Percentiles rank a stretch among this genome's conserved stretches.
Evolutionary conservation across 1,284 basidiomycete genomes (phyloP).

Genomic region (Leccinum subrobustum): DNA sequence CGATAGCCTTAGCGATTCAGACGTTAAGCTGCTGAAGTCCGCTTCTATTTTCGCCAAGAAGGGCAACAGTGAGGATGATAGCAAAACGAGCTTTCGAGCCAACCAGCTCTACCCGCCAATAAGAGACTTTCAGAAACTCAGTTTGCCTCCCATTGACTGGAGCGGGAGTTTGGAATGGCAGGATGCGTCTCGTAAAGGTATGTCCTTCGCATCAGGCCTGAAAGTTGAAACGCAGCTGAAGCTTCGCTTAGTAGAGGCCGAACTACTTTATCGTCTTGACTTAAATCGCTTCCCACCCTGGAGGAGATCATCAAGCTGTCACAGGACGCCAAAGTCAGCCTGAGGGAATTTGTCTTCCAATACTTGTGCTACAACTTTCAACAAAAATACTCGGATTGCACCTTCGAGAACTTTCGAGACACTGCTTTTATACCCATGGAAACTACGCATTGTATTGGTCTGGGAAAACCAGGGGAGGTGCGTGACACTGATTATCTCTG

Average conservation of each 20-base stretch:
- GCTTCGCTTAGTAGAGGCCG: not conserved
- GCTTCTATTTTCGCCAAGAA: constrained; percentile 69
- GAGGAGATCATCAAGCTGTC: constrained; percentile 60
- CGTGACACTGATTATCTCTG: not conserved
- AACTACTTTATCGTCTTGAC: constrained; percentile 72
- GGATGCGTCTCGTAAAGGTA: constrained; percentile 18
- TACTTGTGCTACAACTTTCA: constrained; percentile 73
- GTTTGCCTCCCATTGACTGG: constrained; percentile 82
- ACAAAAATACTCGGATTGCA: constrained; percentile 60
- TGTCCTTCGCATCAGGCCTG: not conserved
- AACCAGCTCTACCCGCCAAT: constrained; percentile 81
- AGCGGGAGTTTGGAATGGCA: constrained; percentile 67
- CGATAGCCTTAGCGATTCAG: constrained; percentile 27
- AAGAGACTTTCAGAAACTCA: constrained; percentile 67
- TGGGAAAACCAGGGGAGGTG: constrained; percentile 70
- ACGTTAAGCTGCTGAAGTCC: constrained; percentile 43
- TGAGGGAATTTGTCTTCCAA: constrained; percentile 54
- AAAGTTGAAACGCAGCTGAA: constrained; percentile 5
- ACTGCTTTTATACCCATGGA: constrained; percentile 79
- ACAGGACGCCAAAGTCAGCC: constrained; percentile 37
- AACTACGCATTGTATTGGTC: constrained; percentile 38
- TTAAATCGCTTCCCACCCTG: constrained; percentile 72
- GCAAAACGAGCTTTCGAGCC: constrained; percentile 47
- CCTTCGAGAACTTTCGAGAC: constrained; percentile 47
- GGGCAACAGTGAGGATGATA: not conserved